These are phyloP conservation scores for Claviceps fusiformis DNA, from an alignment of 2,329 filamentous ascomycete species.

Conservation along the genomic window DNA sequence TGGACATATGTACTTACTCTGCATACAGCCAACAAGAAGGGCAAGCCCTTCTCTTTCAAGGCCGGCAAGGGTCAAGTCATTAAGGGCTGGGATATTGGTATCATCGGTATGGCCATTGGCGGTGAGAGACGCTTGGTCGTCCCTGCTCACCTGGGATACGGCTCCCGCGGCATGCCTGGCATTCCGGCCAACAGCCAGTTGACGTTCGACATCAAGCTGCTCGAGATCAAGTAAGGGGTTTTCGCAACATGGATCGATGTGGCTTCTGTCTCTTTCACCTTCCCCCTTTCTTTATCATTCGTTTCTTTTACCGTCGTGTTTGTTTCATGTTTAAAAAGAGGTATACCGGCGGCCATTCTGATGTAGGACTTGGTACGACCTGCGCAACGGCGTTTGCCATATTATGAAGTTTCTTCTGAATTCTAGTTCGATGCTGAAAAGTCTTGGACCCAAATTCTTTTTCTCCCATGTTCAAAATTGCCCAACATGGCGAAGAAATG, in stretches of 20 bases:
- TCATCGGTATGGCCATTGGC: conserved; percentile 83
- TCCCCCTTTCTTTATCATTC: background rate
- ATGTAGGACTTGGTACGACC: conserved; percentile 1
- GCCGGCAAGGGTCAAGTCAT: conserved; percentile 91
- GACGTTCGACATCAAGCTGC: conserved; percentile 80
- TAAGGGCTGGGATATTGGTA: conserved; percentile 95
- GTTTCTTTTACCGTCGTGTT: background rate
- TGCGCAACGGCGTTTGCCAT: conserved; percentile 7
- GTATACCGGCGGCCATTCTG: conserved; percentile 4
- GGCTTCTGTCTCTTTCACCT: background rate
- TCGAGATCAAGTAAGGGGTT: conserved; percentile 61
- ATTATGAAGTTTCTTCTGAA: conserved; percentile 3
- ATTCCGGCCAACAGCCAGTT: conserved; percentile 88
- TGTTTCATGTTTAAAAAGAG: conserved; percentile 1
- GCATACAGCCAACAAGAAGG: conserved; percentile 82
- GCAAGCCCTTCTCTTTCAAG: conserved; percentile 94
- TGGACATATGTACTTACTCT: background rate
- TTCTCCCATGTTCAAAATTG: background rate
- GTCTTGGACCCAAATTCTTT: conserved; percentile 32
- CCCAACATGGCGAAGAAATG: background rate
- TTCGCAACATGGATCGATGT: background rate
- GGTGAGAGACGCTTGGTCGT: conserved; percentile 89
- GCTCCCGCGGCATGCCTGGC: conserved; percentile 65
- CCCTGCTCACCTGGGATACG: conserved; percentile 78
- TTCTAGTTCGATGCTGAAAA: conserved; percentile 21